Evolutionary conservation across 2,329 filamentous ascomycete genomes (phyloP), one percentile per base, ranked within the genome.

Genomic region (Didymosphaeria variabile): DNA sequence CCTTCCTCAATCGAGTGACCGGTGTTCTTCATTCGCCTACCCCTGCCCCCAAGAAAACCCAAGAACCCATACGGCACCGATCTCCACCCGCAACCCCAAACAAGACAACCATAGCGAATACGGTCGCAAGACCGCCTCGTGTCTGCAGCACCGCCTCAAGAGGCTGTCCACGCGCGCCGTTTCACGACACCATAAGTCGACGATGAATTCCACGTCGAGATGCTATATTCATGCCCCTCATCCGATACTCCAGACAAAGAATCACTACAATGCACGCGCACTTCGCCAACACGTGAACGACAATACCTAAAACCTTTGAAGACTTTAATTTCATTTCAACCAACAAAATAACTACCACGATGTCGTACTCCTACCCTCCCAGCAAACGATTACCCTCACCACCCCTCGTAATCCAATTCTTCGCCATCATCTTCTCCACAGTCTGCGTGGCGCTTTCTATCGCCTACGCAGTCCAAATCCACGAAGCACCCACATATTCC

Each of bases 91-190:
- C 45, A 31, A n/a, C 17, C 51, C 38, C 23, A 31, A 53, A 29
- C 21, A 32, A 55, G 52, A 44, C 17, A 55, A 21, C 23, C 52
- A 44, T 55, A 55, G 36, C 52, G 52, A 55, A 55, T 55, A 55
- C 38, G 52, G 26, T 34, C 32, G 38, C 52, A 32, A 38, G 32
- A 32, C 38, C 38, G 38, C 52, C 52, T 55, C 38, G 52, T 45
- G 38, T 45, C 38, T 55, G 52, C n/a, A 55, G 29, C 52, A 45
- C 38, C 52, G 52, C 52, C 52, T 44, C 52, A n/a, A 38, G 23
- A 45, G 52, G 38, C 36, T 55, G 26, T 31, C 19, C 38, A 55
- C 52, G 38, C 52, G 36, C 38, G 15, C 13, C 34, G 26, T 29
- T 44, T 21, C 26, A 44, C 13, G 34, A 21, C 52, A 44, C 52